Base-by-base conservation (phyloP, 169 alveolate genomes). In the Cryptosporidium ryanae region DNA sequence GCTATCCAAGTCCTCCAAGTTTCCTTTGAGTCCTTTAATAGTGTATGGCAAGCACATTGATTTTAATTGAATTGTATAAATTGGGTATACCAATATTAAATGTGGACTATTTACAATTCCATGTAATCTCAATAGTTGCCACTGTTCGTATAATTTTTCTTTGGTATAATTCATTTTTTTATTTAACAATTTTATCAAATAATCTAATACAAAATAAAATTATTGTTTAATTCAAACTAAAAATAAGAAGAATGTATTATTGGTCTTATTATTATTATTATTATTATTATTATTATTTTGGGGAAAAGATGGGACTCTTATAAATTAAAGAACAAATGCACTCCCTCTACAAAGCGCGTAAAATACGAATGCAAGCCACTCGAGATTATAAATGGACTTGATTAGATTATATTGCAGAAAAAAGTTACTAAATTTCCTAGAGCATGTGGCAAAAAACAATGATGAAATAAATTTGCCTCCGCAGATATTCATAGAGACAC, bases 351-450 rank as follows among this genome's bases (percentile, higher is more conserved):
- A 38, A 6, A 38, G 46, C 46, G 46, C 46, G 46, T 38, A 38
- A 38, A 10, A 10, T 38, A 38, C 8, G 46, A 38, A 34, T 34
- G 46, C 46, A 38, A 38, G 46, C 46, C 46, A 38, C 8, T 38
- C 13, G 5, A 7, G 13, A 59, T 15, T 18, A 76, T 27, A 13
- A 12, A 76, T 76, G 87, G 87, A 76, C 31, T 61, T 76, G 46
- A 76, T 76, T 59, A 64, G 87, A 76, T 63, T 76, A 8, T 21
- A 76, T 27, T 55, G 76, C 64, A 64, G 87, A 32, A 76, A 76
- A 55, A 76, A 67, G 21, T 43, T 76, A 18, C 43, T 76, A 1
- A 59, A 38, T 31, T 76, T 76, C 18, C 59, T 76, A 6, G 71
- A 76, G 43, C 27, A 46, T 25, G 34, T 76, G 23, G n/a, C 68